phyloP scores from a whole-genome alignment of 257 asterid genomes.

The Scutellaria minor region DNA sequence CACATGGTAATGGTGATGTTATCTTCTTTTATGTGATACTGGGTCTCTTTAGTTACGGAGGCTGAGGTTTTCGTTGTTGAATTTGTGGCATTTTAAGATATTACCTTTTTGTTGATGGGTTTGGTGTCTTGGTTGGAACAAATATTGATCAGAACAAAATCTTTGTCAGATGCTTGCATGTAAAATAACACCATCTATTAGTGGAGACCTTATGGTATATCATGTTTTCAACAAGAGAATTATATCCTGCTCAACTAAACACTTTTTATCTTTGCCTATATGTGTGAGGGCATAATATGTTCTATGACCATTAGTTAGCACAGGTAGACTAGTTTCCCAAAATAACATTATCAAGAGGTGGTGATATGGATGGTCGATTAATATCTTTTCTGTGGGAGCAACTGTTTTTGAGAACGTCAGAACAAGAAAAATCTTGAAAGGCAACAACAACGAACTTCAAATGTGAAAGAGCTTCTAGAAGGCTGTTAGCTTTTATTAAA shows the following conservation, averaged over 20 bases:
- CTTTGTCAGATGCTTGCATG: not conserved
- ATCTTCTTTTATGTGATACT: no score
- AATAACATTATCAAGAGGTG: conserved; percentile 4
- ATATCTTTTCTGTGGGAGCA: not conserved
- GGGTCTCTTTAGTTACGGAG: no score
- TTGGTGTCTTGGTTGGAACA: conserved; percentile 17
- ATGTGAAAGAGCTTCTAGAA: conserved; percentile 1
- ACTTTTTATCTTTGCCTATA: not conserved
- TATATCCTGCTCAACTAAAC: conserved; percentile 3
- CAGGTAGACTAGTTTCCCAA: not conserved
- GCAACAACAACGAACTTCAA: not conserved
- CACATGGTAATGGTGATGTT: no score
- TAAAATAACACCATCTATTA: conserved; percentile 12
- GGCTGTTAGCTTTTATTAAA: conserved; percentile 27
- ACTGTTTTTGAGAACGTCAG: not conserved
- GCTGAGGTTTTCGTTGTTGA: conserved; percentile 3
- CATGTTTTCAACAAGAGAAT: not conserved
- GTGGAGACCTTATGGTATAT: not conserved
- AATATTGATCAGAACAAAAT: not conserved
- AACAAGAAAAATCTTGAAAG: not conserved
- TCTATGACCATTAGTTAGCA: not conserved
- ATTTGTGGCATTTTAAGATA: not conserved
- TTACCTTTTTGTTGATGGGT: not conserved
- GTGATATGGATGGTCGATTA: not conserved
- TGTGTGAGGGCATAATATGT: not conserved